phyloP scores from a whole-genome alignment of 1,284 basidiomycete species.

The Ustilago xerochloae region DNA sequence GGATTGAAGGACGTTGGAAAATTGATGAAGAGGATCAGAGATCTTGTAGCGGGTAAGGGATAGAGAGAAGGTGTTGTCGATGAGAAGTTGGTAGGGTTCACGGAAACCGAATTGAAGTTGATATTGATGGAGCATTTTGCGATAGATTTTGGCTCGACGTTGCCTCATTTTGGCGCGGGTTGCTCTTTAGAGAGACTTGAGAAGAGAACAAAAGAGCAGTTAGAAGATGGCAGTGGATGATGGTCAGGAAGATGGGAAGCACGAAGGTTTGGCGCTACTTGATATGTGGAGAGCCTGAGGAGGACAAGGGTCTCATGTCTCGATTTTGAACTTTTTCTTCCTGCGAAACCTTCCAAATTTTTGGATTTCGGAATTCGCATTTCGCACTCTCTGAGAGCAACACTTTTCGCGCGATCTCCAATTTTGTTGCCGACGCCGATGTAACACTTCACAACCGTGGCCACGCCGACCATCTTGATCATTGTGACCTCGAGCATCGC shows the following conservation, averaged over 20 bases:
- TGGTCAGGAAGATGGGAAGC: neutral
- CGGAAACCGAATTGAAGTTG: constrained; percentile 63
- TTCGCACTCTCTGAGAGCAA: neutral
- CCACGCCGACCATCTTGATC: too few species aligned
- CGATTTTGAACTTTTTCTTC: constrained; percentile 3
- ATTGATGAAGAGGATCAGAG: constrained; percentile 43
- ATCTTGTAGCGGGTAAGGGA: constrained; percentile 56
- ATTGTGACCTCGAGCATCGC: too few species aligned
- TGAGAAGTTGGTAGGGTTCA: constrained; percentile 64
- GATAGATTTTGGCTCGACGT: constrained; percentile 63
- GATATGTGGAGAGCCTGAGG: neutral
- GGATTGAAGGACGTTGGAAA: constrained; percentile 51
- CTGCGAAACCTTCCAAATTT: constrained; percentile 19
- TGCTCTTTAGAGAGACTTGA: neutral
- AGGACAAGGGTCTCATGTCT: constrained; percentile 6
- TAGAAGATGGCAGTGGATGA: neutral
- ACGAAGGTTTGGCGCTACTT: neutral
- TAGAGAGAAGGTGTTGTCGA: constrained; percentile 61
- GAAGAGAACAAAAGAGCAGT: neutral
- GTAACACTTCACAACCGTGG: too few species aligned
- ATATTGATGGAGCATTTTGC: constrained; percentile 63
- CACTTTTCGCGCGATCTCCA: neutral
- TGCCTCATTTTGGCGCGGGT: constrained; percentile 57
- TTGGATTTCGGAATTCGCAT: constrained; percentile 1
- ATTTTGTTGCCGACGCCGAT: neutral